Evolutionary conservation across 129 eudicot genomes (phyloP).

Genomic region (Flaveria ramosissima): DNA sequence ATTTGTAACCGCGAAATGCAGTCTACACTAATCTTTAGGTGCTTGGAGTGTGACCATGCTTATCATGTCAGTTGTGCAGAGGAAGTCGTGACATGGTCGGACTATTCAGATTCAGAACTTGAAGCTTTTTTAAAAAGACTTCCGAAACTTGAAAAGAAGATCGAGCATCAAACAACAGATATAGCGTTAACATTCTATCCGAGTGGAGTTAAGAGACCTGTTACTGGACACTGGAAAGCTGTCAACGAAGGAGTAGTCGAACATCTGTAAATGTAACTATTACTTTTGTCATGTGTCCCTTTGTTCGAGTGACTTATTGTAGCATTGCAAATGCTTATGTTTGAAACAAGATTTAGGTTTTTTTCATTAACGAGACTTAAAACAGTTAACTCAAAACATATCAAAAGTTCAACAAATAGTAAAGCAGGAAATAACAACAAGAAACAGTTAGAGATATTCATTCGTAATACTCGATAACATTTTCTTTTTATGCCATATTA

Average conservation of each 20-base stretch:
- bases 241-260: neutral
- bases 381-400: no score
- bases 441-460: no score
- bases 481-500: no score
- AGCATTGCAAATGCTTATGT: neutral
- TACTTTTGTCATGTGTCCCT: neutral
- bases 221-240: neutral
- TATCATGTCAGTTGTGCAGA: neutral
- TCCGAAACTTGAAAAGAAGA: neutral
- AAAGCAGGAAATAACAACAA: no score
- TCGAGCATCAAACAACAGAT: neutral
- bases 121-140: neutral
- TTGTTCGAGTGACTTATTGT: neutral
- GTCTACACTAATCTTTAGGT: neutral
- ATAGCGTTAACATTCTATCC: neutral
- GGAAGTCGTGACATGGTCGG: neutral
- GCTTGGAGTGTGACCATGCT: neutral
- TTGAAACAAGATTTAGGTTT: no score
- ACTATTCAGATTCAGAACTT: neutral
- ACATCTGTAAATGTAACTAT: neutral
- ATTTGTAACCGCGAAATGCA: neutral
- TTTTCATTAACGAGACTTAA: no score
- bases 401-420: no score
- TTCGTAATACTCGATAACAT: no score
- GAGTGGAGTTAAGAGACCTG: neutral